Conservation (phyloP, 2,329 filamentous ascomycete species). For the Onygenales sp. region DNA sequence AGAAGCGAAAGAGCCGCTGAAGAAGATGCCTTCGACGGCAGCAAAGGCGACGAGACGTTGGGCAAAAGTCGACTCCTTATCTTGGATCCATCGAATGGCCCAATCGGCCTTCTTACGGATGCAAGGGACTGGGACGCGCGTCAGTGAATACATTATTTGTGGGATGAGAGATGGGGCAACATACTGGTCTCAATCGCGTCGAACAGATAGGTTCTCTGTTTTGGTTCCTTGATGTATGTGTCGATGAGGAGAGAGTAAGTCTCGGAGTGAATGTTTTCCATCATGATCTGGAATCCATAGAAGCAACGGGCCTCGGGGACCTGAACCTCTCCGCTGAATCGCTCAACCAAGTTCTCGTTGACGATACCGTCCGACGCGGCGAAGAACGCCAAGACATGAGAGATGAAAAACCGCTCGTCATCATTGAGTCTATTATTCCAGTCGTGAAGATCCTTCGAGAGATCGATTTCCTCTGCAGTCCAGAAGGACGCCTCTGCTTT, state of each 20-base stretch:
- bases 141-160: constrained; percentile 16
- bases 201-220: constrained; percentile 89
- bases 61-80: constrained; percentile 88
- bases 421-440: constrained; percentile 98
- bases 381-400: constrained; percentile 97
- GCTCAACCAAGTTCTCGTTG: constrained; percentile 98
- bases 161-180: constrained; percentile 22
- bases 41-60: constrained; percentile 94
- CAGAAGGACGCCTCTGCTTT: constrained; percentile 99
- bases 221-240: constrained; percentile 97
- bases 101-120: constrained; percentile 98
- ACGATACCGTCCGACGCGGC: constrained; percentile 97
- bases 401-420: constrained; percentile 97
- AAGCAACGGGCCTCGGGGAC: constrained; percentile 98
- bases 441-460: constrained; percentile 97
- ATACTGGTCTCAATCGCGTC: constrained; percentile 96
- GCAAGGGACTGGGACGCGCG: constrained; percentile 59
- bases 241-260: constrained; percentile 99
- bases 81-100: constrained; percentile 90
- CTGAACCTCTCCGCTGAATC: constrained; percentile 94
- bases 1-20: constrained; percentile 94
- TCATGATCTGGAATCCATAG: constrained; percentile 99
- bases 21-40: constrained; percentile 98
- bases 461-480: constrained; percentile 98
- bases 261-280: constrained; percentile 99